These are phyloP conservation scores for Spergularia azorica DNA, from an alignment of 179 eudicot genomes.

Conservation along the genomic window DNA sequence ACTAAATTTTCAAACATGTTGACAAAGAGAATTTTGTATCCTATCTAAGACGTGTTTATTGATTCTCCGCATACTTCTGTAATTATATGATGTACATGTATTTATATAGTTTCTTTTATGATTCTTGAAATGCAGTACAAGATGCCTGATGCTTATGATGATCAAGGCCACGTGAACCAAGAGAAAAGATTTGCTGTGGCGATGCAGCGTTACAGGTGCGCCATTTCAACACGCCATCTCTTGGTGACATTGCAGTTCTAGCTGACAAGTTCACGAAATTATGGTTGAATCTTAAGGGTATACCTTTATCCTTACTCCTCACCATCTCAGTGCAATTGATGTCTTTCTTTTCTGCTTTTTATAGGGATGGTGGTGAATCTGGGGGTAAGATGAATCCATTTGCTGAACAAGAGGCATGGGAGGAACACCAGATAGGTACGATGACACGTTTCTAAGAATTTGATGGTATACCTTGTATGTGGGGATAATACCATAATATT, in stretches of 20 bases:
- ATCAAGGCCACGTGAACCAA: conserved; percentile 83
- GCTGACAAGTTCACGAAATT: background rate
- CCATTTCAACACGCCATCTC: conserved; percentile 18
- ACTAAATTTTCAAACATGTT: background rate
- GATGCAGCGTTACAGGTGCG: conserved; percentile 88
- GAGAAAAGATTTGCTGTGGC: conserved; percentile 91
- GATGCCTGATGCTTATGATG: conserved; percentile 97
- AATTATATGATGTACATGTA: conserved; percentile 5
- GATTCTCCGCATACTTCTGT: background rate
- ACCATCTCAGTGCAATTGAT: background rate
- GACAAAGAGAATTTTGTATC: background rate
- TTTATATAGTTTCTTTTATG: background rate
- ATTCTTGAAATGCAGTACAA: conserved; percentile 56
- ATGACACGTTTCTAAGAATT: background rate
- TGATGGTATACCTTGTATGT: conserved; percentile 10
- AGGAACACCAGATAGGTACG: conserved; percentile 88
- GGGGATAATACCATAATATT: background rate
- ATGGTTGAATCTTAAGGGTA: background rate
- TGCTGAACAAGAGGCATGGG: conserved; percentile 99
- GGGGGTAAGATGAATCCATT: conserved; percentile 92
- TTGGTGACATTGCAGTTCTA: background rate
- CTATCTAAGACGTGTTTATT: background rate
- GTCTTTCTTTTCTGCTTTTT: conserved; percentile 32
- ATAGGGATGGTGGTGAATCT: conserved; percentile 58
- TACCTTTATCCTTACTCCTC: background rate